Evolutionary conservation across 768 basidiomycete genomes (phyloP).

Genomic region (Suillus sp.): DNA sequence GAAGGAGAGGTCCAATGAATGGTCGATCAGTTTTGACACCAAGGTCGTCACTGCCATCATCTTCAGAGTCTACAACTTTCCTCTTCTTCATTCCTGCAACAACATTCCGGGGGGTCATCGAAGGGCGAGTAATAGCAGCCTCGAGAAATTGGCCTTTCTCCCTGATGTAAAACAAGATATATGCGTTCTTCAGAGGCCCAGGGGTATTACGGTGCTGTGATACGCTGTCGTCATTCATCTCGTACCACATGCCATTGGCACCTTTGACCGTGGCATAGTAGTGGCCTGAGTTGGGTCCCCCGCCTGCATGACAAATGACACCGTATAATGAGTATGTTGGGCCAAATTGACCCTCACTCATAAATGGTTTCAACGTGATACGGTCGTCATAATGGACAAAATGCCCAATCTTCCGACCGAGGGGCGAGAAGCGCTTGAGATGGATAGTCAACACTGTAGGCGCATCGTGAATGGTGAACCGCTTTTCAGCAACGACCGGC

Average conservation of each 20-base stretch:
- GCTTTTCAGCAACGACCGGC: slow-evolving; percentile 86
- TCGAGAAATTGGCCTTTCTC: slow-evolving; percentile 76
- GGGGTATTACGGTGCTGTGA: slow-evolving; percentile 46
- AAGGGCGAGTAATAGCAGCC: slow-evolving; percentile 48
- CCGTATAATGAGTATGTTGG: slow-evolving; percentile 88
- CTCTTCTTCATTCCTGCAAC: slow-evolving; percentile 51
- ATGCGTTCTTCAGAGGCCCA: slow-evolving; percentile 75
- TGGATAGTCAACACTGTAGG: slow-evolving; percentile 90
- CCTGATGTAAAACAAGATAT: slow-evolving; percentile 89
- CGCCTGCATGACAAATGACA: slow-evolving; percentile 90
- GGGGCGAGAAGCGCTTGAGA: slow-evolving; percentile 90
- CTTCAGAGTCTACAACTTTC: slow-evolving; percentile 52
- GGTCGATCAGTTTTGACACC: slow-evolving; percentile 50
- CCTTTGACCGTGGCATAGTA: slow-evolving; percentile 87
- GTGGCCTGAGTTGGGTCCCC: slow-evolving; percentile 93
- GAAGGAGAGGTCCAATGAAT: slow-evolving; percentile 70
- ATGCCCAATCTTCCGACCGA: slow-evolving; percentile 85
- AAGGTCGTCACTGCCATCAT: slow-evolving; percentile 49
- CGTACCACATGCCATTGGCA: slow-evolving; percentile 73
- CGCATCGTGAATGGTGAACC: slow-evolving; percentile 85
- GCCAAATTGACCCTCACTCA: slow-evolving; percentile 80
- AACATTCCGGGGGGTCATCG: slow-evolving; percentile 40
- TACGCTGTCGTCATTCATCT: slow-evolving; percentile 93
- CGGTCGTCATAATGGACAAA: slow-evolving; percentile 76
- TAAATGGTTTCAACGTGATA: slow-evolving; percentile 71